Percentiles rank a stretch among this genome's conserved stretches.
Conservation (phyloP, 2,329 filamentous ascomycete genomes). For the Cercospora nicotianae region DNA sequence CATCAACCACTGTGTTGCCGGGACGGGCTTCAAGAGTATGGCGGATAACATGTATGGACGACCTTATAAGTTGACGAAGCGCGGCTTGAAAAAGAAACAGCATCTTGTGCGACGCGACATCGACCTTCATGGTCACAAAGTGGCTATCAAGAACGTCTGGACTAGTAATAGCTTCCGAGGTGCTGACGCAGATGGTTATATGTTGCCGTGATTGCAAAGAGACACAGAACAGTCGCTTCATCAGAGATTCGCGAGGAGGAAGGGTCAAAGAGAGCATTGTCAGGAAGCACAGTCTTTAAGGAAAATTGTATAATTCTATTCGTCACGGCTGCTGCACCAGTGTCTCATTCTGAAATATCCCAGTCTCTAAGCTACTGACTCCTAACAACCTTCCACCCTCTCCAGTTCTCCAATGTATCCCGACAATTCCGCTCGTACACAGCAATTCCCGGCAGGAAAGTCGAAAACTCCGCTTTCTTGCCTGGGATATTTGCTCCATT, state of each 20-base stretch:
- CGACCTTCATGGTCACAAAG: slow-evolving; percentile 25
- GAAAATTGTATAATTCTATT: not conserved
- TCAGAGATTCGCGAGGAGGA: too few relatives aligned
- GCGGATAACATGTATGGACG: slow-evolving; percentile 14
- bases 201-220: slow-evolving; percentile 1
- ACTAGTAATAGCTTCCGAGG: slow-evolving; percentile 25
- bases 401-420: slow-evolving; percentile 40
- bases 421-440: slow-evolving; percentile 44
- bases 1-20: slow-evolving; percentile 36
- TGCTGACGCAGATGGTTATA: slow-evolving; percentile 21
- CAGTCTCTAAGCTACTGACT: too few relatives aligned
- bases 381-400: slow-evolving; percentile 34
- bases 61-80: slow-evolving; percentile 1
- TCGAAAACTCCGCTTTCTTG: slow-evolving; percentile 44
- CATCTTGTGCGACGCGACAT: slow-evolving; percentile 27
- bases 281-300: not conserved
- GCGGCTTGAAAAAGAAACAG: slow-evolving; percentile 14
- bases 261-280: not conserved
- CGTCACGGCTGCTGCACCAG: not conserved
- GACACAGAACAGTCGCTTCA: not conserved
- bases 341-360: not conserved
- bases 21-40: slow-evolving; percentile 9
- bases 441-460: slow-evolving; percentile 42
- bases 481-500: slow-evolving; percentile 47
- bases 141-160: slow-evolving; percentile 28